Base-by-base conservation (phyloP, 192 early-diverging fungal genomes). In the Coemansia sp. region DNA sequence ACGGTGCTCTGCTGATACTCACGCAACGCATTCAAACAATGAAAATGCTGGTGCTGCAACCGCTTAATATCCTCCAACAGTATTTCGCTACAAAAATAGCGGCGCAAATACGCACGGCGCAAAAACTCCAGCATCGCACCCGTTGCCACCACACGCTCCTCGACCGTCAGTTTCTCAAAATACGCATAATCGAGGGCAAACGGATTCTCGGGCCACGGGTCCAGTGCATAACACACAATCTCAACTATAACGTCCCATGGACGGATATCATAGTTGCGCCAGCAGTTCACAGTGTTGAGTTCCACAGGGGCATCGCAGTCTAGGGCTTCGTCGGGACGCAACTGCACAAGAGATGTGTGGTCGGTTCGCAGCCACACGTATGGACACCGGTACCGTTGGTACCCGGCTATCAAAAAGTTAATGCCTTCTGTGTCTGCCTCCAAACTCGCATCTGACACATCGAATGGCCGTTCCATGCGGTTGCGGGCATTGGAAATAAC, bases 321-420 rank as follows among this genome's bases (percentile, higher is more conserved):
- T 2, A 87, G 51, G 35, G 72, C 70, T 60, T 85, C 79, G 66
- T 81, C 79, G 22, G 83, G 72, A 5, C 65, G 63, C 12, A 72
- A 43, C 38, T 77, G 69, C 19, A 86, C 82, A 10, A 89, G 80
- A 22, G 63, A 51, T 54, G 83, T 73, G 76, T 87, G 86, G 67
- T 88, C 81, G 21, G 86, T 85, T 1, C 86, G 78, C 39, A 87
- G 75, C 88, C 88, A 90, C 41, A 90, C 88, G 62, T 88, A 90
- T 19, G 88, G 88, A 41, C 87, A 86, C 61, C 85, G 84, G 67
- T 90, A 90, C 9, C 86, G 79, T 27, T 85, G 82, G 57, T 90
- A 90, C 41, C 87, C 88, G 50, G 87, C 87, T 41, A 90, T 72
- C 23, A 90, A 56, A 53, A 90, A 90, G 19, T 84, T 85, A 4